Evolutionary conservation across 768 basidiomycete species (phyloP), one percentile per base, ranked within the genome.

Genomic region (Panaeolus papilionaceus): DNA sequence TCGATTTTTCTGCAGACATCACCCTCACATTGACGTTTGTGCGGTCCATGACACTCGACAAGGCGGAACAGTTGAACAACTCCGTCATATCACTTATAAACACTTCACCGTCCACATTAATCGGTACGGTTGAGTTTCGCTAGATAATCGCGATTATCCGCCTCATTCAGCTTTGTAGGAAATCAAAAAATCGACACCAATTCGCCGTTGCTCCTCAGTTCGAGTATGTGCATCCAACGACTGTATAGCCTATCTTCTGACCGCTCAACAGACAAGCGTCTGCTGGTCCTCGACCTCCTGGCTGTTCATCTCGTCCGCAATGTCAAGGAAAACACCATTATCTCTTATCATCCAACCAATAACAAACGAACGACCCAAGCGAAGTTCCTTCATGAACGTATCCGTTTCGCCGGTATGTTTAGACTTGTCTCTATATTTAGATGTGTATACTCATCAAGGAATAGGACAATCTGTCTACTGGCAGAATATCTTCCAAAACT

Each of bases 11-110:
- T 62, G 9, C 61, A 89, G 88, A 88, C 74, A 85, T 89, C 63
- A 90, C 88, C 0, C 75, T 90, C 42, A 80, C 83, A 0, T 73
- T 90, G 44, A 86, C 85, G 10, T 90, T 88, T 71, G 75, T 88
- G 20, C 83, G 86, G 18, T 79, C 82, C 2, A 73, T 85, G 64
- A 39, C 69, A 0, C 70, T 79, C 16, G 71, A 75, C 28, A 58
- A 68, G 9, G 72, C 74, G 68, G 70, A 10, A 16, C 26, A 58
- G 33, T 28, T 58, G 26, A 58, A 58, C 28, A 16, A 37, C 33
- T 58, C 54, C 1, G 33, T 37, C 12, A 33, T 58, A 28, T 58
- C 54, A 6, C 54, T 58, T 11, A 58, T 58, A 11, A 58, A 58
- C 11, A 58, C 54, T 58, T 58, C 54, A 7, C 54, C 54, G 6